Evolutionary conservation across 257 asterid species (phyloP), one percentile per base, ranked within the genome.

Genomic region (Thymus mandschuricus): DNA sequence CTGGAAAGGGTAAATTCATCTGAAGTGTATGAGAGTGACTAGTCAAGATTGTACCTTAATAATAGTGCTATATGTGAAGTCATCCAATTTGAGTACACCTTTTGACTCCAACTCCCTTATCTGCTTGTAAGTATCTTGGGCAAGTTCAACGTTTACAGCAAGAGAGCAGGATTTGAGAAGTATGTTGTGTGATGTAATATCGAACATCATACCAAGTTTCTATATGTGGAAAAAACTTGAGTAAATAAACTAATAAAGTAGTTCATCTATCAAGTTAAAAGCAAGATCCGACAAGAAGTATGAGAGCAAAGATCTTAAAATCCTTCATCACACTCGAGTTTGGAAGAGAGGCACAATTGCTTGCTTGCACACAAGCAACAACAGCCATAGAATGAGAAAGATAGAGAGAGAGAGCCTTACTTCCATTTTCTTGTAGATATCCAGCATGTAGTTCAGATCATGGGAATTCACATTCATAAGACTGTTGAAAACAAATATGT

Each of bases 41-140:
- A 59, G 43, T 21, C 44, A 58, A 74, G 68, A 59, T 44, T 57
- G 58, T 80, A 93, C 98, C 95, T 93, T 91, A 49, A 93, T 83
- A 76, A 93, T 91, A 67, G 98, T 87, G 86, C 97, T 91, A 84
- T 91, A 93, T 11, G 98, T 93, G 89, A 90, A 89, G 78, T 87
- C 95, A 77, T 93, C 98, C 88, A 87, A 73, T 71, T 86, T 86
- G 73, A 93, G 57, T 34, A 69, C 84, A 68, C 97, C 97, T 72
- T 66, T 75, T 5, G 79, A 66, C 81, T 93, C 96, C 86, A 91
- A 76, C 31, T 67, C 69, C 76, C 70, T 83, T 48, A 89, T 84
- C 74, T 80, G 83, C 76, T 71, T 81, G 76, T 91, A 93, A 61
- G 87, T 83, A 72, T 86, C 96, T 80, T 78, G 85, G 74, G 98